Conservation (phyloP, 2,329 filamentous ascomycete genomes). For the Colletotrichum lini region DNA sequence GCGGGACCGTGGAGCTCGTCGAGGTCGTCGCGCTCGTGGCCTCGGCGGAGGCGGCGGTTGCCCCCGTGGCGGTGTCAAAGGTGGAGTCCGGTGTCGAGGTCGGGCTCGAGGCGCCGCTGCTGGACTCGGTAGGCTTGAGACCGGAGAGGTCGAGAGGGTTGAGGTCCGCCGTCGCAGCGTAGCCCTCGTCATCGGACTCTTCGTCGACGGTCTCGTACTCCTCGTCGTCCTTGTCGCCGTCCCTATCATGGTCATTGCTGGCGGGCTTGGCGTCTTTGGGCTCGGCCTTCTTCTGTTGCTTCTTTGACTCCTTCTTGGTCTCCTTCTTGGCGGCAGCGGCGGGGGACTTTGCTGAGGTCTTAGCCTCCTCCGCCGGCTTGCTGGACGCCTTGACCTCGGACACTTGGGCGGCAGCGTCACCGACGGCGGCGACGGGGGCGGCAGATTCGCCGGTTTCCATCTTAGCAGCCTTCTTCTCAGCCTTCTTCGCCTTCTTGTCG, state of each 20-base stretch:
- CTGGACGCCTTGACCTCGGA: conserved; percentile 69
- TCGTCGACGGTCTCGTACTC: conserved; percentile 39
- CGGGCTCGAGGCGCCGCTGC: conserved; percentile 57
- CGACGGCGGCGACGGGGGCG: conserved; percentile 53
- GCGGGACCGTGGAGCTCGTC: conserved; percentile 75
- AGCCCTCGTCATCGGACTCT: conserved; percentile 43
- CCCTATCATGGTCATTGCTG: conserved; percentile 37
- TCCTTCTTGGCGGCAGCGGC: conserved; percentile 56
- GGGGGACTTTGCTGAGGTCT: conserved; percentile 66
- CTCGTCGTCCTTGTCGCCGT: conserved; percentile 34
- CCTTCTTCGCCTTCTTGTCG: conserved; percentile 62
- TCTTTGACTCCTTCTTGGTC: conserved; percentile 61
- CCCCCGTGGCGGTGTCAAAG: conserved; percentile 68
- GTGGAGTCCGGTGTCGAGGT: conserved; percentile 65
- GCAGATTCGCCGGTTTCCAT: conserved; percentile 18
- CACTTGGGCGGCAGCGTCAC: not conserved
- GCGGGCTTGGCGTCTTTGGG: conserved; percentile 43
- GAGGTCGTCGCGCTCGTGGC: conserved; percentile 75
- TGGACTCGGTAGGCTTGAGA: conserved; percentile 60
- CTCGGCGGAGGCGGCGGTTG: conserved; percentile 58
- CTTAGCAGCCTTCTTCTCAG: conserved; percentile 48
- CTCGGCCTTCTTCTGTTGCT: conserved; percentile 51
- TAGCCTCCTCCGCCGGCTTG: conserved; percentile 59
- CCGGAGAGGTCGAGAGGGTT: conserved; percentile 49
- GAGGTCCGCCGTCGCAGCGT: conserved; percentile 38